Conservation (phyloP, 768 basidiomycete species). For the Suillus variegatus region DNA sequence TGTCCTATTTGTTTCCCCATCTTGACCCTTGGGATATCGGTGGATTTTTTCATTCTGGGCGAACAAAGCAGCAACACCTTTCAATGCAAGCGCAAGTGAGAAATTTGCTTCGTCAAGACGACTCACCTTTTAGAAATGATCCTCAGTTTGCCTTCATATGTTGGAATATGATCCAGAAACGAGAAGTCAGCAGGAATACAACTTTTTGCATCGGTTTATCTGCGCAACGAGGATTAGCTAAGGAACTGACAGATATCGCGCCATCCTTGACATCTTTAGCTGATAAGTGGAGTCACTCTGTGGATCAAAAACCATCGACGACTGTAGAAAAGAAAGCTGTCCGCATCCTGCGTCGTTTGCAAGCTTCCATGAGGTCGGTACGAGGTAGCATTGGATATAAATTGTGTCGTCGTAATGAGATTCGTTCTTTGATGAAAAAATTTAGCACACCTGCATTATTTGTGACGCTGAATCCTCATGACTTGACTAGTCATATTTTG, state of each 20-base stretch:
- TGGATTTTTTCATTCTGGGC: slow-evolving; percentile 1
- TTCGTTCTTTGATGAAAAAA: not conserved
- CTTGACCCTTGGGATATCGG: slow-evolving; percentile 12
- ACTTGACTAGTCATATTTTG: not conserved
- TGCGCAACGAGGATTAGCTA: not conserved
- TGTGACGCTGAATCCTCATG: not conserved
- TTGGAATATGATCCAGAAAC: slow-evolving; percentile 17
- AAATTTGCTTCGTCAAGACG: not conserved
- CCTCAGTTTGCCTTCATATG: slow-evolving; percentile 2
- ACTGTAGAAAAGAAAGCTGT: not conserved
- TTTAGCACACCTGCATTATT: not conserved
- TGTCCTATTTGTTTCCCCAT: slow-evolving; percentile 13
- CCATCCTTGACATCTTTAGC: not conserved
- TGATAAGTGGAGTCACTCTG: not conserved
- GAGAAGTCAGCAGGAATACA: slow-evolving; percentile 4
- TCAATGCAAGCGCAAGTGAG: not conserved
- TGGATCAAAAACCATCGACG: not conserved
- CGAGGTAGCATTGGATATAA: not conserved
- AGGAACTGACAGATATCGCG: not conserved
- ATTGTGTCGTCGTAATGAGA: not conserved
- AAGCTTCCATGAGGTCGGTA: no score
- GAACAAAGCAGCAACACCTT: not conserved
- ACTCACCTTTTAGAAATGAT: not conserved
- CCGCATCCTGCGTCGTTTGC: no score
- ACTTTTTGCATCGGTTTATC: slow-evolving; percentile 3